Percentiles rank a stretch among this genome's conserved stretches.
These are phyloP conservation scores for Clathrus columnatus DNA, from an alignment of 768 basidiomycete species.

Conservation along the genomic window DNA sequence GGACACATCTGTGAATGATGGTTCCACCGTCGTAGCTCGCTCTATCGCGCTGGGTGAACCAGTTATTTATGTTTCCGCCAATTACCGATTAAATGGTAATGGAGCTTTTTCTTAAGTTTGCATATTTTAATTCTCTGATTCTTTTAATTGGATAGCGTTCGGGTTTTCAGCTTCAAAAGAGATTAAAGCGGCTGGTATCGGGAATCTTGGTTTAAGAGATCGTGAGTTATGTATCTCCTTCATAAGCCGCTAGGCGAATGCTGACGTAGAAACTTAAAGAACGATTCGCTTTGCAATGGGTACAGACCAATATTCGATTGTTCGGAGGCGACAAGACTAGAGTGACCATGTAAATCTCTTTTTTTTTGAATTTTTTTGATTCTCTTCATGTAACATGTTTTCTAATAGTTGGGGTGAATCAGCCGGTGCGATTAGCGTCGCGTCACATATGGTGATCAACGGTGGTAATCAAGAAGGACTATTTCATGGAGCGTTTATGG, in stretches of 20 bases:
- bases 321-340: slow-evolving; percentile 61
- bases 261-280: slow-evolving; percentile 24
- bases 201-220: slow-evolving; percentile 62
- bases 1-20: slow-evolving; percentile 29
- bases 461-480: slow-evolving; percentile 36
- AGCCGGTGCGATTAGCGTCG: slow-evolving; percentile 48
- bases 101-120: too few relatives aligned
- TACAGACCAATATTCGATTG: slow-evolving; percentile 51
- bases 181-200: slow-evolving; percentile 41
- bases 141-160: slow-evolving; percentile 27
- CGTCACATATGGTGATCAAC: slow-evolving; percentile 42
- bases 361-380: neutral
- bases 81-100: slow-evolving; percentile 32
- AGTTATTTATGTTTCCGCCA: slow-evolving; percentile 44
- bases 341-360: slow-evolving; percentile 44
- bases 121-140: neutral
- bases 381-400: neutral
- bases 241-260: neutral
- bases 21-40: slow-evolving; percentile 32
- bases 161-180: slow-evolving; percentile 47
- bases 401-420: slow-evolving; percentile 52
- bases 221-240: slow-evolving; percentile 30
- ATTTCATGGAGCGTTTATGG: slow-evolving; percentile 44
- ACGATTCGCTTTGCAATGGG: slow-evolving; percentile 51
- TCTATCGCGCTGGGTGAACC: slow-evolving; percentile 37